phyloP scores from a whole-genome alignment of 176 grass and related monocot species.

The Coix lacrymajobi region DNA sequence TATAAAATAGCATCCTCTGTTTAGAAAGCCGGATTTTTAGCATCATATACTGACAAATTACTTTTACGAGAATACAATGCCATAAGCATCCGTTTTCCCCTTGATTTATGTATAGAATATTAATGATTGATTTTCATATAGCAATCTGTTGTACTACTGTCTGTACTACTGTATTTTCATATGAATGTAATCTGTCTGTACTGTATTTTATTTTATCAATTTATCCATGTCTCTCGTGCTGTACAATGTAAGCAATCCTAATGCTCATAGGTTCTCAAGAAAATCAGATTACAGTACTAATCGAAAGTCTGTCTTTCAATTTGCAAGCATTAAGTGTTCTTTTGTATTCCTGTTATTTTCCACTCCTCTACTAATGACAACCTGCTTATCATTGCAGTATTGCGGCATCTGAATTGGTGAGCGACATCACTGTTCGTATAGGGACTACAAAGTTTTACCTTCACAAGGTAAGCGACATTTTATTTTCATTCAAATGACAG shows the following conservation, averaged over 20 bases:
- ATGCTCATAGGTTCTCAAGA: not conserved
- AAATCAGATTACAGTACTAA: not conserved
- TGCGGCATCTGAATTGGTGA: slow-evolving; percentile 59
- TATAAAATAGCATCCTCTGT: not conserved
- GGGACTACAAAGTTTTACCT: slow-evolving; percentile 79
- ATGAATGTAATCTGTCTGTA: no score
- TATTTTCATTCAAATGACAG: not conserved
- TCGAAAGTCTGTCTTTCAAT: not conserved
- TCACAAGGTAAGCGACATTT: slow-evolving; percentile 69
- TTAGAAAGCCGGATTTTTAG: not conserved
- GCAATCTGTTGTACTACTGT: not conserved
- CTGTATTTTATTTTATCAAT: not conserved
- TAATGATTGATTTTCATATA: not conserved
- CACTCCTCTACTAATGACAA: not conserved
- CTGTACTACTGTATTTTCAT: no score
- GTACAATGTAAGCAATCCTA: not conserved
- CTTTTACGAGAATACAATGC: not conserved
- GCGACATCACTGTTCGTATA: slow-evolving; percentile 69
- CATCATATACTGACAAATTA: not conserved
- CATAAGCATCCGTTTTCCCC: not conserved
- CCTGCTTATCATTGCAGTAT: slow-evolving; percentile 58
- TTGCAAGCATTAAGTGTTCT: not conserved
- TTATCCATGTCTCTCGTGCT: not conserved
- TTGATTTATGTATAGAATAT: not conserved
- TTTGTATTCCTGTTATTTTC: slow-evolving; percentile 6